Percentiles rank a stretch among this genome's conserved stretches.
These are phyloP conservation scores for Pichia thaimueangensis DNA, from an alignment of 805 yeast genomes.

Conservation along the genomic window DNA sequence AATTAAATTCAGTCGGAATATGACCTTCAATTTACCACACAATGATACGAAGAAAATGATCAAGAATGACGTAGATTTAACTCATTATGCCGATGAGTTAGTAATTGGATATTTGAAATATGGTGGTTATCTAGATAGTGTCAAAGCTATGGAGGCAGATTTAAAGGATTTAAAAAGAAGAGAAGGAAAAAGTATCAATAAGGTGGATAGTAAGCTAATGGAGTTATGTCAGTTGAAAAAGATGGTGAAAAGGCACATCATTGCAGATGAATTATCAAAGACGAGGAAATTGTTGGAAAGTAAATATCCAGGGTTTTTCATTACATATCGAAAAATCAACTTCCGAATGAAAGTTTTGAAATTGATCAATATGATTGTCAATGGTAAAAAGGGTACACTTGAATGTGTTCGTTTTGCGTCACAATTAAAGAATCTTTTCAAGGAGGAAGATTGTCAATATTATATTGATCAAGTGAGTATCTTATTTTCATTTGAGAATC, in stretches of 20 bases:
- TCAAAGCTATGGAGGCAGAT: slow-evolving; percentile 46
- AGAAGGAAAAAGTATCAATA: slow-evolving; percentile 20
- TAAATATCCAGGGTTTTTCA: slow-evolving; percentile 35
- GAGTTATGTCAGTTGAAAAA: slow-evolving; percentile 35
- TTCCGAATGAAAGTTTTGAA: slow-evolving; percentile 40
- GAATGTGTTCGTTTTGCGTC: slow-evolving; percentile 37
- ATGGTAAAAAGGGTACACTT: slow-evolving; percentile 16
- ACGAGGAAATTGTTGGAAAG: slow-evolving; percentile 34
- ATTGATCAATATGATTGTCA: slow-evolving; percentile 34
- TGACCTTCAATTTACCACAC: slow-evolving; percentile 8
- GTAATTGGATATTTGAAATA: slow-evolving; percentile 48
- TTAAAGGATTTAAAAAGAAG: slow-evolving; percentile 25
- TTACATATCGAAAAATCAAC: slow-evolving; percentile 26
- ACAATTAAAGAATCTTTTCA: slow-evolving; percentile 29
- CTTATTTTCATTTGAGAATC: slow-evolving; percentile 48
- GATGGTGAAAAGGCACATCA: slow-evolving; percentile 35
- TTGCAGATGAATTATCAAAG: slow-evolving; percentile 39
- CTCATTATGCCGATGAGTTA: slow-evolving; percentile 17
- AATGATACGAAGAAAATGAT: slow-evolving; percentile 9
- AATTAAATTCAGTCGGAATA: slow-evolving; percentile 11
- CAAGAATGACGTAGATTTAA: slow-evolving; percentile 17
- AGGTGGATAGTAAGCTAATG: slow-evolving; percentile 23
- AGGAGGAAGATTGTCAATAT: slow-evolving; percentile 27
- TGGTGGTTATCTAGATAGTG: slow-evolving; percentile 50
- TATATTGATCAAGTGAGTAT: slow-evolving; percentile 42